A percentile compares a stretch with the other conserved stretches of the same genome.
Conservation (phyloP, 23 red algal genomes). For the Gracilaria caudata region DNA sequence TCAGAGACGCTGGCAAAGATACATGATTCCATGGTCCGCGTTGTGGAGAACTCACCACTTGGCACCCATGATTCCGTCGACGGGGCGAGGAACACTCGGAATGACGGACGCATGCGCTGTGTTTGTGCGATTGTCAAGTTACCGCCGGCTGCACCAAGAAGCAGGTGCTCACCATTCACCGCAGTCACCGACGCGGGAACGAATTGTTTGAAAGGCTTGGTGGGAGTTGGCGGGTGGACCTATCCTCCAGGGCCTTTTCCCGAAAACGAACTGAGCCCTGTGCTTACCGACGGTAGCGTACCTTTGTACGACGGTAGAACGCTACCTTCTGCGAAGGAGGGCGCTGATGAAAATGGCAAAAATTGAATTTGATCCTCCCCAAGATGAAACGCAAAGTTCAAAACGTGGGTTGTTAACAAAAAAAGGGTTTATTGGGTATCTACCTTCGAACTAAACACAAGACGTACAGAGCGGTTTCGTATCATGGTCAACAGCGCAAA, state of each 20-base stretch:
- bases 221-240: too few relatives aligned
- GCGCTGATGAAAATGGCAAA: neutral
- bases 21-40: neutral
- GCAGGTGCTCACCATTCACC: neutral
- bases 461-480: neutral
- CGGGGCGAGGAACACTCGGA: neutral
- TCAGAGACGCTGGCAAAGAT: neutral
- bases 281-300: too few relatives aligned
- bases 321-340: too few relatives aligned
- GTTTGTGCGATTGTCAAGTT: neutral
- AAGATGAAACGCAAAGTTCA: neutral
- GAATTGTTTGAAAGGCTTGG: too few relatives aligned
- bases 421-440: neutral
- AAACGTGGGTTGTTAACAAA: neutral
- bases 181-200: neutral
- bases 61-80: slow-evolving; percentile 4
- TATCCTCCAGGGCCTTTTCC: too few relatives aligned
- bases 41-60: slow-evolving; percentile 24
- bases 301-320: too few relatives aligned
- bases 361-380: neutral
- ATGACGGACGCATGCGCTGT: neutral
- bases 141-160: neutral
- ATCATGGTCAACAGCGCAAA: neutral
- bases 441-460: too few relatives aligned
- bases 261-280: too few relatives aligned